Percentiles rank a stretch among this genome's conserved stretches.
Conservation (phyloP, 768 basidiomycete genomes). For the Clavaria fumosa region DNA sequence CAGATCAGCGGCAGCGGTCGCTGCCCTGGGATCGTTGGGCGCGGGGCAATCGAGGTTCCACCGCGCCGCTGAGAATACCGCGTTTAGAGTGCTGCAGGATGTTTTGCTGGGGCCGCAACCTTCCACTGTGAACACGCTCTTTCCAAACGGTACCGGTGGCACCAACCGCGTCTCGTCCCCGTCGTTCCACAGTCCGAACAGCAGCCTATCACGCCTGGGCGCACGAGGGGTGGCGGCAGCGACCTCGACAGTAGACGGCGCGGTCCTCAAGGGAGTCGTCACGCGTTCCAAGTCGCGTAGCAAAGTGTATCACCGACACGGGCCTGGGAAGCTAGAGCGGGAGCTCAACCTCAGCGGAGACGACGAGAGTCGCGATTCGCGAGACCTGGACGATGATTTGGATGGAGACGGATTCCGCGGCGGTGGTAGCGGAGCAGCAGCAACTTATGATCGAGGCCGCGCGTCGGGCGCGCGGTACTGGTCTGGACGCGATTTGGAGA, state of each 20-base stretch:
- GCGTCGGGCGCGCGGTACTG: conserved; percentile 36
- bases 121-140: conserved; percentile 8
- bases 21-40: conserved; percentile 21
- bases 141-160: conserved; percentile 5
- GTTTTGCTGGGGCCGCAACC: conserved; percentile 39
- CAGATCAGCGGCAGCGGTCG: conserved; percentile 15
- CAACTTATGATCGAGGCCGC: no score
- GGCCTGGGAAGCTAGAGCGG: conserved; percentile 47
- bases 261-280: conserved; percentile 20
- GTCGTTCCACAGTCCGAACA: conserved; percentile 10
- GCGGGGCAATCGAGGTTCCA: conserved; percentile 32
- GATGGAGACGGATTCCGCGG: conserved; percentile 19
- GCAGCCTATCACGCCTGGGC: conserved; percentile 11
- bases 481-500: conserved; percentile 73
- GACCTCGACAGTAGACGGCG: conserved; percentile 10
- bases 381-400: conserved; percentile 11
- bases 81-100: conserved; percentile 76
- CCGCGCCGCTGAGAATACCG: conserved; percentile 56
- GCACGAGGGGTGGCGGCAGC: conserved; percentile 9
- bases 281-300: conserved; percentile 58
- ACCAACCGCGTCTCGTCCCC: conserved; percentile 5
- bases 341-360: conserved; percentile 27
- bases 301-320: conserved; percentile 47
- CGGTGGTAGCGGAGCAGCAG: conserved; percentile 13
- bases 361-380: conserved; percentile 6